Conservation (phyloP, 345 rosid species). For the Murraya paniculata region DNA sequence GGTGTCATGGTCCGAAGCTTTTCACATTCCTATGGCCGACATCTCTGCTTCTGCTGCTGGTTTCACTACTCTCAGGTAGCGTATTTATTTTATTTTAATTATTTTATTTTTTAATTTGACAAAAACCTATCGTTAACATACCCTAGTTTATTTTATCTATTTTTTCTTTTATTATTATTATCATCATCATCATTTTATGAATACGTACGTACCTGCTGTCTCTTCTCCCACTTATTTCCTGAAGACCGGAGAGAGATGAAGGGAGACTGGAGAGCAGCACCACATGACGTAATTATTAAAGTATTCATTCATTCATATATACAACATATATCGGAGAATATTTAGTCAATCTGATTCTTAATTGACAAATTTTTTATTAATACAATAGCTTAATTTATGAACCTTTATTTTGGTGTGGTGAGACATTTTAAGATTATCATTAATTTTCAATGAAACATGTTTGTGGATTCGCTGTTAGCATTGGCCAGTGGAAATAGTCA, state of each 20-base stretch:
- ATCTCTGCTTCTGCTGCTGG: slow-evolving; percentile 32
- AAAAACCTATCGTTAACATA: no score
- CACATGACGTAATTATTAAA: background rate
- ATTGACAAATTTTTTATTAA: background rate
- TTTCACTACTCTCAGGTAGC: slow-evolving; percentile 43
- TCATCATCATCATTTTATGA: background rate
- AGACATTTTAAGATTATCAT: background rate
- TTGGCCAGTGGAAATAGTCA: background rate
- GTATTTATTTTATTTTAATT: background rate
- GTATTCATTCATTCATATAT: no score
- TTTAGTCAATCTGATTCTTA: background rate
- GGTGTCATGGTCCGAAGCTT: slow-evolving; percentile 93
- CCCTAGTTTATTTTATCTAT: no score
- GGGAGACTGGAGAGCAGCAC: background rate
- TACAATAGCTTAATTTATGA: background rate
- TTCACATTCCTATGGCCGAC: slow-evolving; percentile 81
- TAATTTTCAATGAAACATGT: background rate
- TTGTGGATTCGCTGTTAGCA: background rate
- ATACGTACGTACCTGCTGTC: background rate
- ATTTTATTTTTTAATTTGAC: no score
- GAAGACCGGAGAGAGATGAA: background rate
- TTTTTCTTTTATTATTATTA: background rate
- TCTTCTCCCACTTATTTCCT: background rate
- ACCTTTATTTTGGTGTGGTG: background rate
- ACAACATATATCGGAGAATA: background rate